These are phyloP conservation scores for Mantamonas sphyraenae DNA, from an alignment of 78 protist species.

Conservation along the genomic window DNA sequence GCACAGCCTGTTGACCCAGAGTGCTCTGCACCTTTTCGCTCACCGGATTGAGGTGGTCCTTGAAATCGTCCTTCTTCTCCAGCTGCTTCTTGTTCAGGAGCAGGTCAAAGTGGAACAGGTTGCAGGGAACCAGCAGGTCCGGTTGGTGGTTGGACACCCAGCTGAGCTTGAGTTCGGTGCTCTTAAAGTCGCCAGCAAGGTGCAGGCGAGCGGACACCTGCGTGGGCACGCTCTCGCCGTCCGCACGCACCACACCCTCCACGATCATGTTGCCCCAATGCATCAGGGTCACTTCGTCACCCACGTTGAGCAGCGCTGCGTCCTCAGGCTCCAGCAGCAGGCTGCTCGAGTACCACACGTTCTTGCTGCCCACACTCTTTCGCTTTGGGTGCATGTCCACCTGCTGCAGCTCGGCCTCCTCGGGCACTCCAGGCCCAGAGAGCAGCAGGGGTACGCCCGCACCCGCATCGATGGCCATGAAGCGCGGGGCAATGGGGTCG, in stretches of 20 bases:
- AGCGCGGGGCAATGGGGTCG: slow-evolving; percentile 72
- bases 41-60: slow-evolving; percentile 23
- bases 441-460: not conserved
- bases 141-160: slow-evolving; percentile 63
- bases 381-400: not conserved
- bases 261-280: slow-evolving; percentile 88
- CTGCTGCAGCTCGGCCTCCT: too few relatives aligned
- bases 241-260: slow-evolving; percentile 13
- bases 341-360: not conserved
- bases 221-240: slow-evolving; percentile 7
- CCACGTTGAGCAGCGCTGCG: not conserved
- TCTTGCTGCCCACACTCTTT: not conserved
- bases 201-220: slow-evolving; percentile 38
- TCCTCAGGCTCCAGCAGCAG: not conserved
- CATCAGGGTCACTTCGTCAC: slow-evolving; percentile 74
- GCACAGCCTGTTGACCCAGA: not conserved
- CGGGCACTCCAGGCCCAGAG: not conserved
- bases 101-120: slow-evolving; percentile 52
- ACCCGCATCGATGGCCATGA: slow-evolving; percentile 14
- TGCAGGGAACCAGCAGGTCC: slow-evolving; percentile 15
- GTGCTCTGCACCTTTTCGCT: not conserved
- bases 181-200: slow-evolving; percentile 65
- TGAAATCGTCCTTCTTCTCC: slow-evolving; percentile 62
- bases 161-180: slow-evolving; percentile 79
- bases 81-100: slow-evolving; percentile 65